These are phyloP conservation scores for Skeletonema potamos DNA, from an alignment of 108 stramenopile species.

Conservation along the genomic window DNA sequence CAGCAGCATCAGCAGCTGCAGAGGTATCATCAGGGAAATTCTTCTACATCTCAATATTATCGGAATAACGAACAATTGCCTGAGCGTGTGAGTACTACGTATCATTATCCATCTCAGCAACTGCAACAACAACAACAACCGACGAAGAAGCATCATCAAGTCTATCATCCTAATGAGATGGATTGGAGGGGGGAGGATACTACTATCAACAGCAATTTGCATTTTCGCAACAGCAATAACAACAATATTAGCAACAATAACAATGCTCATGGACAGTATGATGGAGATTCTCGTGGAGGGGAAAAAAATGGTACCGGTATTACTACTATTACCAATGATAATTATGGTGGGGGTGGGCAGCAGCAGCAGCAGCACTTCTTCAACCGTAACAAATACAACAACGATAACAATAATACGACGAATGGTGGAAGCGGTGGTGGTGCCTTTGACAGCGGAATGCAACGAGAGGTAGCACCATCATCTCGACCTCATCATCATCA, in stretches of 20 bases:
- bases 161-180: no score
- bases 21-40: not conserved
- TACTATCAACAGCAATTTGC: no score
- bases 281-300: constrained; percentile 9
- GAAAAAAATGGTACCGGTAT: constrained; percentile 22
- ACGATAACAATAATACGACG: not conserved
- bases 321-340: not conserved
- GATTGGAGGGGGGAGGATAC: no score
- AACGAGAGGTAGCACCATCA: not conserved
- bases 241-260: constrained; percentile 8
- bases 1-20: no score
- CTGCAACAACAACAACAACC: no score
- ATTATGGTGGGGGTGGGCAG: not conserved
- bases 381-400: not conserved
- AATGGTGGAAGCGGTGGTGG: no score
- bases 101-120: no score
- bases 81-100: no score
- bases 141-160: no score
- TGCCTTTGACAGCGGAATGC: no score
- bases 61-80: not conserved
- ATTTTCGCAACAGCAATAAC: no score
- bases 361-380: no score
- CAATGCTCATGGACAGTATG: constrained; percentile 9
- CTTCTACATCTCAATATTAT: constrained; percentile 4
- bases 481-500: not conserved